phyloP scores from a whole-genome alignment of 176 grass and related monocot species.

The Hordeum marinum region DNA sequence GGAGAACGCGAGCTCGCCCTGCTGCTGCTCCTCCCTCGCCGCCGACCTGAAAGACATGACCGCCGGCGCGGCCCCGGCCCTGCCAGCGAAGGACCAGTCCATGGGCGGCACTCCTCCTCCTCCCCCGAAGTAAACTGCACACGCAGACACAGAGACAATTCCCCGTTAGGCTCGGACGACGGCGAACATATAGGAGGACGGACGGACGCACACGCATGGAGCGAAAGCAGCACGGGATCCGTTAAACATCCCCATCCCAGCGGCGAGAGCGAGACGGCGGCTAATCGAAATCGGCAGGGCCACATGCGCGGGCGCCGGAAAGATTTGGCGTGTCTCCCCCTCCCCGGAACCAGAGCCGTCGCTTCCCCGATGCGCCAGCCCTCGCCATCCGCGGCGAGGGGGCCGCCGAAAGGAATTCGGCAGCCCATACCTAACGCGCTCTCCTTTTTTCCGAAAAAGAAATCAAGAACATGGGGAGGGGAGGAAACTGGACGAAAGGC shows the following conservation, averaged over 20 bases:
- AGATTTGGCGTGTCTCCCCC: constrained; percentile 22
- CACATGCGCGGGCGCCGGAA: constrained; percentile 4
- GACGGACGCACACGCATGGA: neutral
- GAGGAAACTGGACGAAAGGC: neutral
- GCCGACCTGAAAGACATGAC: too few relatives aligned
- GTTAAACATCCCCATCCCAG: constrained; percentile 24
- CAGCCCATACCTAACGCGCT: neutral
- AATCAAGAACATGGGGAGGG: neutral
- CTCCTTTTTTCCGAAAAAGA: neutral
- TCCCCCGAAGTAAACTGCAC: constrained; percentile 50
- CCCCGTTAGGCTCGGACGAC: neutral
- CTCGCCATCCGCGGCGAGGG: neutral
- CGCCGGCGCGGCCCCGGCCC: too few relatives aligned
- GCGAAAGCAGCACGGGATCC: constrained; percentile 18
- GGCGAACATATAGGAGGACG: neutral
- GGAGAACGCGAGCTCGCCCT: constrained; percentile 40
- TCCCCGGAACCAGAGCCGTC: neutral
- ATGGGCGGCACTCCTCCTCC: constrained; percentile 29
- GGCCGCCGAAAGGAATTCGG: constrained; percentile 37
- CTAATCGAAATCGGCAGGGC: constrained; percentile 14
- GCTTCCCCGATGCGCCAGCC: constrained; percentile 18
- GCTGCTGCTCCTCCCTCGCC: neutral
- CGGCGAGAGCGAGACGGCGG: neutral
- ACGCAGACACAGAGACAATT: neutral
- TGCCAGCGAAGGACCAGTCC: constrained; percentile 58